Base-by-base conservation (phyloP, 129 eudicot species). In the Ambrosia artemisiifolia region DNA sequence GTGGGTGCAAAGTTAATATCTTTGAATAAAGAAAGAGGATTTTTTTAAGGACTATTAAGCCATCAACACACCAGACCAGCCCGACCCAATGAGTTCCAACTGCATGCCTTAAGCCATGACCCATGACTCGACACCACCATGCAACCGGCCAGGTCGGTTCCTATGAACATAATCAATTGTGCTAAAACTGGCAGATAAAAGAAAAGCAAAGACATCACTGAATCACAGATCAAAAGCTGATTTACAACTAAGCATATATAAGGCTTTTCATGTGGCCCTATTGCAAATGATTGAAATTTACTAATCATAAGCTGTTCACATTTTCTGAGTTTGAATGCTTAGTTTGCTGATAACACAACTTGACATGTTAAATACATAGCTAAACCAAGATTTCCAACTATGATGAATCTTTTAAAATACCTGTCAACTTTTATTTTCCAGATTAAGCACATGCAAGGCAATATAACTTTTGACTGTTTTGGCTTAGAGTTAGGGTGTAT, bases 41-140 rank as follows among this genome's bases (percentile, higher is more conserved):
- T 24, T 24, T 24, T 24, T 24, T 38, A 49, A 61, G 64, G 71
- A 50, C 53, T 10, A 69, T 24, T 24, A 44, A 70, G 30, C 59
- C 65, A 69, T 77, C 75, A 77, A 70, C 71, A 69, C 74, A 76
- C 30, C 74, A 7, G 67, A 70, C 76, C 71, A 62, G 43, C 32
- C 81, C 55, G 71, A 50, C 77, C 81, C 66, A 62, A 50, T 30
- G 61, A 65, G 30, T 69, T 69, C 30, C 17, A 50, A 28, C 14
- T 61, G 76, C 81, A 24, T 63, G 61, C 43, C 81, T 77, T 35
- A 62, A 47, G 65, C 43, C 69, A 76, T 76, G 80, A 67, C 80
- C 80, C 80, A 76, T 68, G 80, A 76, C 69, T 76, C 75, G 80
- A 76, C 80, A 77, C 78, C 82, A 78, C 82, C 67, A 30, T 32